A percentile compares a stretch with the other conserved stretches of the same genome.
These are phyloP conservation scores for Lentinula boryana DNA, from an alignment of 768 basidiomycete genomes.

Conservation along the genomic window DNA sequence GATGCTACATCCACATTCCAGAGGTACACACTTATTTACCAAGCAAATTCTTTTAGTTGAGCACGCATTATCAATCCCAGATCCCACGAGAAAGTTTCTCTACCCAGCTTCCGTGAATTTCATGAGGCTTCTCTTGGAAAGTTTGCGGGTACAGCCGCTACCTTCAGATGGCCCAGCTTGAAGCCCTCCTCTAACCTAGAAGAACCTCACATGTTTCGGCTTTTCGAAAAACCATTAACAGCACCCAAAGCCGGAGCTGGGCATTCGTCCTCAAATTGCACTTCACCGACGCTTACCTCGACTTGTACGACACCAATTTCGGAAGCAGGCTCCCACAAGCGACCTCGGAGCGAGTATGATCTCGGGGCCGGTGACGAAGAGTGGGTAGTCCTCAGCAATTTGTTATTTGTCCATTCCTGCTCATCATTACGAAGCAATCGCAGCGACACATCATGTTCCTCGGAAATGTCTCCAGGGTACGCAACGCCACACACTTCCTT, in stretches of 20 bases:
- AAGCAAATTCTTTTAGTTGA: not conserved
- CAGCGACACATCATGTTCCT: not conserved
- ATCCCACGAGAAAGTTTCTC: not conserved
- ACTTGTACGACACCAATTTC: not conserved
- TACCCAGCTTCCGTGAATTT: constrained; percentile 5
- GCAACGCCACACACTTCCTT: not conserved
- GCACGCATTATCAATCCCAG: not conserved
- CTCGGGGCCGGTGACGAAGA: not conserved
- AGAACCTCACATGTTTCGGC: not conserved
- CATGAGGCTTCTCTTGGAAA: constrained; percentile 25
- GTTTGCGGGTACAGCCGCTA: constrained; percentile 37
- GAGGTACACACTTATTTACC: not conserved
- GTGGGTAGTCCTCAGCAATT: not conserved
- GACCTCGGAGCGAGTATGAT: not conserved
- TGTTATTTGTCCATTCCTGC: not conserved
- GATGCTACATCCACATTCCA: not conserved
- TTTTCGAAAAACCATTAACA: not conserved
- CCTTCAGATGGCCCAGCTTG: constrained; percentile 43
- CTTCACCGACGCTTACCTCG: not conserved
- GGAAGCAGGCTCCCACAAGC: not conserved
- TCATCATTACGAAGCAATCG: not conserved
- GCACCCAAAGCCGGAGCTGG: not conserved
- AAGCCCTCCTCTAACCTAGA: constrained; percentile 28
- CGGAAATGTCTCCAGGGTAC: not conserved
- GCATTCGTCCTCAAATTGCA: not conserved